A percentile compares a stretch with the other conserved stretches of the same genome.
These are phyloP conservation scores for Stellera chamaejasme DNA, from an alignment of 345 rosid species.

Conservation along the genomic window DNA sequence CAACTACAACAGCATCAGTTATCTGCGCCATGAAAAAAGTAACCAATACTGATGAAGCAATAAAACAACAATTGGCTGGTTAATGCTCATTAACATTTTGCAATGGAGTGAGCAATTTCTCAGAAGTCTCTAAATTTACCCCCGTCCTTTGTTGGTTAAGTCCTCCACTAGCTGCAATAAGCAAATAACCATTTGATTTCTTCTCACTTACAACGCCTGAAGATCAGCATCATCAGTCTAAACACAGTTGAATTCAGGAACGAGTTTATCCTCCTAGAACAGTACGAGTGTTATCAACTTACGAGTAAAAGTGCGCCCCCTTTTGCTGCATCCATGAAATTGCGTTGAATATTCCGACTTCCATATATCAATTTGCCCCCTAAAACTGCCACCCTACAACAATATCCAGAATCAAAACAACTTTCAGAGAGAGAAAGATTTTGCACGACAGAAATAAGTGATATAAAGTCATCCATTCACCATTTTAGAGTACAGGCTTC, in stretches of 20 bases:
- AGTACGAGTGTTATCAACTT: conserved; percentile 16
- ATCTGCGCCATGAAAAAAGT: conserved; percentile 40
- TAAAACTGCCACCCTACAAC: conserved; percentile 44
- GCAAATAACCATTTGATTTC: conserved; percentile 87
- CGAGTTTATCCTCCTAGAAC: background rate
- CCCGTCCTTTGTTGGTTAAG: conserved; percentile 98
- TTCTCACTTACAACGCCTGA: conserved; percentile 61
- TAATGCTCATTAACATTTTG: background rate
- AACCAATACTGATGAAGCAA: conserved; percentile 10
- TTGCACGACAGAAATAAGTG: conserved; percentile 3
- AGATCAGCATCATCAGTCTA: conserved; percentile 14
- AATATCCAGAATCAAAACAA: background rate
- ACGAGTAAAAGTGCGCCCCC: conserved; percentile 63
- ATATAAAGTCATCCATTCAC: conserved; percentile 21
- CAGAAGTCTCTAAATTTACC: conserved; percentile 42
- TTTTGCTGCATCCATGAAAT: conserved; percentile 77
- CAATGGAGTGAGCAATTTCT: background rate
- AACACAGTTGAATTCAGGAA: background rate
- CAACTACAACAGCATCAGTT: conserved; percentile 96
- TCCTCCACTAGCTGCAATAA: conserved; percentile 97
- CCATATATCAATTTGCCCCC: conserved; percentile 76
- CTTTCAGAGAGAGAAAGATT: background rate
- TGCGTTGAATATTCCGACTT: conserved; percentile 56
- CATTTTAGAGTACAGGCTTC: conserved; percentile 42
- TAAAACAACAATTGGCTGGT: background rate